Evolutionary conservation across 768 basidiomycete species (phyloP).

Genomic region (Trametes cingulata): DNA sequence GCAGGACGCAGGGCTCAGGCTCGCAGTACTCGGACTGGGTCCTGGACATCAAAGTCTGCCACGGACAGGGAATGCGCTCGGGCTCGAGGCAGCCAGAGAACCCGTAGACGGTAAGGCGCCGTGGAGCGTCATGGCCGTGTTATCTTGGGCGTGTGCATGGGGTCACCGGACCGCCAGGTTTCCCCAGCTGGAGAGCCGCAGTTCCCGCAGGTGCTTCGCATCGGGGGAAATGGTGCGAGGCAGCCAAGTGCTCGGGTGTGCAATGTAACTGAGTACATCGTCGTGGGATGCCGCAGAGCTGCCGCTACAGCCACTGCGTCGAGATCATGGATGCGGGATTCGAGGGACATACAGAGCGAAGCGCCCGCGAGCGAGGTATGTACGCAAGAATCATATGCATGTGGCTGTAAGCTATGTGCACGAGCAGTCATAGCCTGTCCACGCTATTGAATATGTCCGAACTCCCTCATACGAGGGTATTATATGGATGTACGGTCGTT

Average conservation of each 20-base stretch:
- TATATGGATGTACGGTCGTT: too few relatives aligned
- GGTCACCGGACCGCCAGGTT: conserved; percentile 19
- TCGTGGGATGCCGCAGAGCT: not conserved
- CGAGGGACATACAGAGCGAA: too few relatives aligned
- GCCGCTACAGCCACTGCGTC: not conserved
- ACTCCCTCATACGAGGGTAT: too few relatives aligned
- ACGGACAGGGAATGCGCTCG: not conserved
- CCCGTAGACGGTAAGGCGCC: not conserved
- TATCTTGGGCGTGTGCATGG: conserved; percentile 14
- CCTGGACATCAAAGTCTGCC: not conserved
- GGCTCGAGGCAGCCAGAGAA: not conserved
- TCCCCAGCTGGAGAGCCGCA: conserved; percentile 11
- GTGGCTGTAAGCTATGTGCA: too few relatives aligned
- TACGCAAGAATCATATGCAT: too few relatives aligned
- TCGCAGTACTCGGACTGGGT: not conserved
- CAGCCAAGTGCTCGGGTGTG: not conserved
- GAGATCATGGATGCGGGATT: not conserved
- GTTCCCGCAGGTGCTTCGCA: not conserved
- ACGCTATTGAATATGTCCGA: too few relatives aligned
- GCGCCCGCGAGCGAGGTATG: not conserved
- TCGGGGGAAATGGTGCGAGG: conserved; percentile 1
- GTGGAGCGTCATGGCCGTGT: conserved; percentile 15
- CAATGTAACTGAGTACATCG: not conserved
- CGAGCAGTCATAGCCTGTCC: too few relatives aligned
- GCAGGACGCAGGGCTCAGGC: conserved; percentile 6